Evolutionary conservation across 2,329 filamentous ascomycete species (phyloP), one percentile per base, ranked within the genome.

Genomic region (Fusarium sambucinum): DNA sequence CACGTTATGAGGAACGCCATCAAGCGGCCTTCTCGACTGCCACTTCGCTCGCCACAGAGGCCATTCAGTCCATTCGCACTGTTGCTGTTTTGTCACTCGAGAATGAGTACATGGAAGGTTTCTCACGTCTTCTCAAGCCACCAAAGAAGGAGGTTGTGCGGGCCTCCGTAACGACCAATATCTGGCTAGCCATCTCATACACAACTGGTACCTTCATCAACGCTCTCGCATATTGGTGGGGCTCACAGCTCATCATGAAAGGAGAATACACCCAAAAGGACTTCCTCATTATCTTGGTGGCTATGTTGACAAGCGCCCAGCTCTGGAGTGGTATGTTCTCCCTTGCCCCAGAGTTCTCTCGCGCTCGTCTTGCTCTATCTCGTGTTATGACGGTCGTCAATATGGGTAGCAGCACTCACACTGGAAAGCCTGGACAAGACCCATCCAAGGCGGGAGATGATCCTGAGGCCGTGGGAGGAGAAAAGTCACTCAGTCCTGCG

Each of bases 181-280:
- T 89, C 25, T 89, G 86, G 81, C 82, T 89, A 11, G 87, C 88
- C 3, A 80, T 89, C 30, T 83, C 87, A 17, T 86, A 88, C 74
- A 85, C 83, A 63, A 80, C 85, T 12, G 86, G 88, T 30, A 90
- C 90, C 72, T 84, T 92, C 48, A 86, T 92, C 23, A 92, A 93
- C 73, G 89, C 90, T 0, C 84, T 94, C 46, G 89, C 90, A 2
- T 94, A 93, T 77, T 94, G 91, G 90, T 94, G 91, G 90, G 91
- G 91, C 5, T 85, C 90, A 0, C 89, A 87, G 72, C 87, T 89
- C 65, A 91, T 93, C 62, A 85, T 89, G 55, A 83, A 84, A 37
- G 90, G 91, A 7, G 80, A 87, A 55, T 90, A 90, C 68, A 82
- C 80, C 2, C 86, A 85, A 33, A 88, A 88, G 25, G 85, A 90